These are phyloP conservation scores for Talaromyces sp. DNA, from an alignment of 2,329 filamentous ascomycete species.

Conservation along the genomic window DNA sequence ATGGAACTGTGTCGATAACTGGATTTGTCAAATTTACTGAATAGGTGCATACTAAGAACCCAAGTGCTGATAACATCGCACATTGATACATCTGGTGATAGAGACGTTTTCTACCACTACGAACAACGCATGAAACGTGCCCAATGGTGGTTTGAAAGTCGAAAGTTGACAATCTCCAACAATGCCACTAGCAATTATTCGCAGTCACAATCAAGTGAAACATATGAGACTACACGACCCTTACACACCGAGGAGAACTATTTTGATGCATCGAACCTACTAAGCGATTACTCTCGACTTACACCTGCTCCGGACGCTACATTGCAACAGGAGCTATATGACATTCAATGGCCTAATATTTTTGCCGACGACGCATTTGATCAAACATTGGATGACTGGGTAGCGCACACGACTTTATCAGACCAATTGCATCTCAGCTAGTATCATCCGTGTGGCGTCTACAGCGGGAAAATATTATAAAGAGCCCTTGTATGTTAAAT, in stretches of 20 bases:
- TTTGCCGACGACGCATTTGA: background rate
- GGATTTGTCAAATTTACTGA: background rate
- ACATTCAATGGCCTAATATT: background rate
- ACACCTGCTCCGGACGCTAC: background rate
- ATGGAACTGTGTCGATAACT: background rate
- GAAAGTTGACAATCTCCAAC: background rate
- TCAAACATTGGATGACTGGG: background rate
- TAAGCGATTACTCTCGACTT: background rate
- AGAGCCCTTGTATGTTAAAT: background rate
- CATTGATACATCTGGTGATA: background rate
- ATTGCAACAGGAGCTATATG: background rate
- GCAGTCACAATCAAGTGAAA: background rate
- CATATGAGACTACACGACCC: background rate
- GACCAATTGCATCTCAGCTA: background rate
- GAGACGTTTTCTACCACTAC: background rate
- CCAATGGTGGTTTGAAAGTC: background rate
- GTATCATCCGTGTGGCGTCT: background rate
- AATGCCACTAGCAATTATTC: background rate
- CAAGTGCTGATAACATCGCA: background rate
- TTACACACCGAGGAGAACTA: background rate
- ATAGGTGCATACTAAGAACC: background rate
- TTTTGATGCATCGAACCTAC: background rate
- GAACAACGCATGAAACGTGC: background rate
- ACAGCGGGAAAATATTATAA: background rate
- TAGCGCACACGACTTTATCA: background rate